Base-by-base conservation (phyloP, 352 stramenopile species). In the Phytopythium cucurbitacearum region DNA sequence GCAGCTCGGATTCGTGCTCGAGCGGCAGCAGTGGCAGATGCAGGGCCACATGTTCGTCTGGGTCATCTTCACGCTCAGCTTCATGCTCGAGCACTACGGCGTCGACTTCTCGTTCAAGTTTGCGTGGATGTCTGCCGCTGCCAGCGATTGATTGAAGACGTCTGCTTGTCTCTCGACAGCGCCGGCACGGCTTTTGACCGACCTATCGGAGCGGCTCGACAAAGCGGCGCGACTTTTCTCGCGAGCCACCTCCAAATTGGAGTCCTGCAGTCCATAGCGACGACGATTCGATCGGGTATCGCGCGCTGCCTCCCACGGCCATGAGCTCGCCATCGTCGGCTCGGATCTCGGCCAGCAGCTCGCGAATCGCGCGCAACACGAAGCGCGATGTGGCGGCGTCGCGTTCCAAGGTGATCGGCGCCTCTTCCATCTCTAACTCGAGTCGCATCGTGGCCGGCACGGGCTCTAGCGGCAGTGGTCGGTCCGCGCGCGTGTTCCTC, bases 371-470 rank as follows among this genome's bases (percentile, higher is more conserved):
- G 49, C 73, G 72, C 39, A 59, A 46, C 33, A 84, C 62, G 39
- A 80, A 80, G 46, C 66, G 70, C 11, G 71, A 85, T 40, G 62
- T 74, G 39, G 76, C 76, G 7, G 73, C 71, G 32, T 78, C 69
- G 8, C 76, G 77, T 28, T 90, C 80, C 16, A 70, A 78, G 3
- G 57, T 66, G 15, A 69, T 89, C 6, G 79, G 80, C 16, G 76
- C 73, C 1, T 91, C 81, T 0, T 71, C 73, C 7, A 51, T 91
- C 15, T 87, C 80, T 5, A 80, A 85, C 52, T 86, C 80, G 49
- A 91, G 78, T 56, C 77, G 80, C 37, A 65, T 66, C 28, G 75
- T 92, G 48, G 79, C 80, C 21, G 80, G 73, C 34, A 76, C 69
- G 3, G 66, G 62, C 8, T 62, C 57, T 6, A 59, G 66, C 15